A percentile compares a stretch with the other conserved stretches of the same genome.
These are phyloP conservation scores for Echinochloa phyllopogon DNA, from an alignment of 176 grass and related monocot species.

Conservation along the genomic window DNA sequence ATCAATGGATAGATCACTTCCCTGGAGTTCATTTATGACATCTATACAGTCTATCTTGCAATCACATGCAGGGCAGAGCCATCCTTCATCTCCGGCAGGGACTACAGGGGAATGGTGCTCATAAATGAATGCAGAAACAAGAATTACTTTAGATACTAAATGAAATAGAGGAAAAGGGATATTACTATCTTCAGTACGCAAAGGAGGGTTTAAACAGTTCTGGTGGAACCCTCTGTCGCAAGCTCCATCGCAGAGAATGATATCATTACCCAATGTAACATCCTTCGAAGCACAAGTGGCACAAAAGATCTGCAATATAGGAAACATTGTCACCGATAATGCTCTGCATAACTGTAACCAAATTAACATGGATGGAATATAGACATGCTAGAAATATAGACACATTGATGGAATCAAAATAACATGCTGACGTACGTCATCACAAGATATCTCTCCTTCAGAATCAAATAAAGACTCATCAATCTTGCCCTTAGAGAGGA, in stretches of 20 bases:
- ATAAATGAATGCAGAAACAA: constrained; percentile 41
- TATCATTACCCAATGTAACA: constrained; percentile 69
- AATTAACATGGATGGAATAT: constrained; percentile 17
- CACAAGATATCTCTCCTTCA: constrained; percentile 75
- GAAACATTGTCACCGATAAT: constrained; percentile 15
- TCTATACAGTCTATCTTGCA: constrained; percentile 93
- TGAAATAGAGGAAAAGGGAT: constrained; percentile 31
- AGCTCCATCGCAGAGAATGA: constrained; percentile 88
- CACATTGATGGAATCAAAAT: constrained; percentile 12
- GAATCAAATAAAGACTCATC: constrained; percentile 79
- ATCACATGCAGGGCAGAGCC: constrained; percentile 93
- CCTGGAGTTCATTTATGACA: constrained; percentile 81
- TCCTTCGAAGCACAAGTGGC: constrained; percentile 66
- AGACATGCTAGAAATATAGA: neutral
- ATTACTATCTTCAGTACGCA: constrained; percentile 87
- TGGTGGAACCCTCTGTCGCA: constrained; percentile 93
- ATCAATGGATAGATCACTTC: constrained; percentile 60
- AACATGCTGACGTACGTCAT: constrained; percentile 64
- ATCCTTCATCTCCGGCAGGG: constrained; percentile 83
- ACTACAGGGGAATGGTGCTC: constrained; percentile 60
- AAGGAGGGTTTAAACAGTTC: constrained; percentile 89
- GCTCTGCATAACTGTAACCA: neutral
- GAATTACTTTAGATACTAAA: constrained; percentile 25
- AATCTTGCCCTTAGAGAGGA: constrained; percentile 67
- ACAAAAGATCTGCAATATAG: constrained; percentile 84